Conservation (phyloP, 805 yeast genomes). For the Metschnikowia picachoensis region DNA sequence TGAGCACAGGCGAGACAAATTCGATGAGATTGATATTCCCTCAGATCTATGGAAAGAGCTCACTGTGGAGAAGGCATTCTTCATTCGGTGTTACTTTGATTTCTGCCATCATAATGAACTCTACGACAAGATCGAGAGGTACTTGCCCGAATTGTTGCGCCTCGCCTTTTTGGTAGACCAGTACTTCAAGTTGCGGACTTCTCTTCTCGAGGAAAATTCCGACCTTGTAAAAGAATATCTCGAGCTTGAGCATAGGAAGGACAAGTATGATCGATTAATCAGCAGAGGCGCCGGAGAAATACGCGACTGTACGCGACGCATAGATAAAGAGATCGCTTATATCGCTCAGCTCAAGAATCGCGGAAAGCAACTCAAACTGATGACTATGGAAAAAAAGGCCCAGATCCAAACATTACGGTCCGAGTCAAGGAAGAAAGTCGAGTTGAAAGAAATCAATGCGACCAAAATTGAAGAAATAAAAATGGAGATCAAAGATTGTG, state of each 20-base stretch:
- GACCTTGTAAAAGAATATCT: conserved; percentile 16
- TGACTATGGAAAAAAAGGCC: conserved; percentile 10
- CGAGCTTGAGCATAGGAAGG: conserved; percentile 8
- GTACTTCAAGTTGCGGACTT: conserved; percentile 49
- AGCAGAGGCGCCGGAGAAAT: conserved; percentile 8
- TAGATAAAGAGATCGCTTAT: conserved; percentile 12
- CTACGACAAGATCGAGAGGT: conserved; percentile 55
- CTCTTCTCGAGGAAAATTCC: conserved; percentile 21
- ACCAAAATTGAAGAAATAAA: conserved; percentile 4
- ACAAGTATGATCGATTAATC: conserved; percentile 10
- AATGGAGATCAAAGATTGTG: conserved; percentile 11
- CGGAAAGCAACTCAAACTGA: conserved; percentile 2
- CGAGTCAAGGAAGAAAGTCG: conserved; percentile 4
- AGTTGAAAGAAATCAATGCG: conserved; percentile 1
- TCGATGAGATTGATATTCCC: conserved; percentile 56
- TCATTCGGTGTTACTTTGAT: conserved; percentile 62
- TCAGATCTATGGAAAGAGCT: conserved; percentile 64
- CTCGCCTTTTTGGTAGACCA: conserved; percentile 56
- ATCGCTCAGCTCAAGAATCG: conserved; percentile 7
- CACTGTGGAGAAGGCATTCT: conserved; percentile 70
- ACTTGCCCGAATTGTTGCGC: conserved; percentile 75
- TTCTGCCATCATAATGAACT: conserved; percentile 56
- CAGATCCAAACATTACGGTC: conserved; percentile 10
- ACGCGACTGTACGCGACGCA: conserved; percentile 8
- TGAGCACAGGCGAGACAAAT: conserved; percentile 57